Evolutionary conservation across 73 alveolate species (phyloP).

Genomic region (Paramecium primaurelia): DNA sequence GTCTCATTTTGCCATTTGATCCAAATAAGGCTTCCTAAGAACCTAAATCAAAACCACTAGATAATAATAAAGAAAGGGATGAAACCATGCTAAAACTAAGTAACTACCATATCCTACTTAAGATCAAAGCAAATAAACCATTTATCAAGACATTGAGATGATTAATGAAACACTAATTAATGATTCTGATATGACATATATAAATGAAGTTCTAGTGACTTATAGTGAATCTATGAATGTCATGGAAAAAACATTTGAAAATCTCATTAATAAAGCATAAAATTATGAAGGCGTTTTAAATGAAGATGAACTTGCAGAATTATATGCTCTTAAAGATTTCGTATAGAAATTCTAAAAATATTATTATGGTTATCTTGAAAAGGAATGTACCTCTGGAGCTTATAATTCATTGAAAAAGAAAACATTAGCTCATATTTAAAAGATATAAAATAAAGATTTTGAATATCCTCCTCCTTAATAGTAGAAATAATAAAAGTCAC

Average conservation of each 20-base stretch:
- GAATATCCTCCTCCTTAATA: not conserved
- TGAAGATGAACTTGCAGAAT: not conserved
- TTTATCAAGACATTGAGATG: not conserved
- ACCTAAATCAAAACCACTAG: not conserved
- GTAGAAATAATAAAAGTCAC: not conserved
- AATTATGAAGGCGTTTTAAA: not conserved
- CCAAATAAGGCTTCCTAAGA: not conserved
- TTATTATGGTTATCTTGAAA: not conserved
- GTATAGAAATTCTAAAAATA: not conserved
- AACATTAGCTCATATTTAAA: not conserved
- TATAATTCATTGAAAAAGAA: not conserved
- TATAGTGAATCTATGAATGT: not conserved
- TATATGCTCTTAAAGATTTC: not conserved
- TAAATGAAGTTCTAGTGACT: not conserved
- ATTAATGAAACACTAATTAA: not conserved
- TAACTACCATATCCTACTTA: not conserved
- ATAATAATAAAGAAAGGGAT: conserved; percentile 21
- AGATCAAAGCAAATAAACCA: not conserved
- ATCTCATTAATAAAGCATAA: not conserved
- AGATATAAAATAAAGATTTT: not conserved
- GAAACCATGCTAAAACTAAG: not conserved
- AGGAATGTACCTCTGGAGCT: not conserved
- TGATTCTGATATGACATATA: not conserved
- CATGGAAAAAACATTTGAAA: not conserved
- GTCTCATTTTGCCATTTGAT: not conserved